Evolutionary conservation across 2,329 filamentous ascomycete genomes (phyloP).

Genomic region (Paecilomyces variotii): DNA sequence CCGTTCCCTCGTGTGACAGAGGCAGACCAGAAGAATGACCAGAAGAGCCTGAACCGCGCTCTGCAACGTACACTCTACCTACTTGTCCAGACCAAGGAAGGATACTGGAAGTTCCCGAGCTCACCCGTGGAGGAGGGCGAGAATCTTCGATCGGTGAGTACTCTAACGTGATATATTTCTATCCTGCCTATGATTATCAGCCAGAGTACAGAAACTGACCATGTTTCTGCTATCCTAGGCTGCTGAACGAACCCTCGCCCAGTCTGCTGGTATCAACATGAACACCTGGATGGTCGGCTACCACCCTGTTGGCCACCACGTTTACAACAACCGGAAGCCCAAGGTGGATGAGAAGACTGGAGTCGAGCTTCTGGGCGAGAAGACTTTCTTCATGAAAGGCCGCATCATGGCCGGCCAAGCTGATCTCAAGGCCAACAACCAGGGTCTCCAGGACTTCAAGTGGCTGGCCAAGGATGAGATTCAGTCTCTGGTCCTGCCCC

Average conservation of each 20-base stretch:
- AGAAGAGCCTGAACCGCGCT: conserved; percentile 67
- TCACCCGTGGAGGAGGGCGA: conserved; percentile 62
- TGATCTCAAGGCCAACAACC: conserved; percentile 62
- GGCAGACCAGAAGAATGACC: conserved; percentile 68
- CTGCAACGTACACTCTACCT: conserved; percentile 81
- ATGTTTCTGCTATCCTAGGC: conserved; percentile 48
- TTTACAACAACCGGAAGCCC: conserved; percentile 48
- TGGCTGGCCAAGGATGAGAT: conserved; percentile 93
- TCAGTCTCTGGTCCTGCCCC: conserved; percentile 52
- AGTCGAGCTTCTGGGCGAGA: conserved; percentile 54
- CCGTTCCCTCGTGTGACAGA: conserved; percentile 65
- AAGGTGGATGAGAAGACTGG: conserved; percentile 33
- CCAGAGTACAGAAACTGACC: not conserved
- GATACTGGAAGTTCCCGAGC: conserved; percentile 73
- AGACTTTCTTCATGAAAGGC: conserved; percentile 93
- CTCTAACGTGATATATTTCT: not conserved
- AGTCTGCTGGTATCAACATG: conserved; percentile 85
- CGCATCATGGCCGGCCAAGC: conserved; percentile 97
- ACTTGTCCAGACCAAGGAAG: conserved; percentile 63
- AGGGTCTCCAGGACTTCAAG: conserved; percentile 73
- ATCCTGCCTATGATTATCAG: not conserved
- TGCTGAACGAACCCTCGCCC: conserved; percentile 67
- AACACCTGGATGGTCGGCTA: conserved; percentile 97
- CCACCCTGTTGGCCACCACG: conserved; percentile 74
- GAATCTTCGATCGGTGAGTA: conserved; percentile 71